Base-by-base conservation (phyloP, 768 basidiomycete species). In the Ramaria sp. region DNA sequence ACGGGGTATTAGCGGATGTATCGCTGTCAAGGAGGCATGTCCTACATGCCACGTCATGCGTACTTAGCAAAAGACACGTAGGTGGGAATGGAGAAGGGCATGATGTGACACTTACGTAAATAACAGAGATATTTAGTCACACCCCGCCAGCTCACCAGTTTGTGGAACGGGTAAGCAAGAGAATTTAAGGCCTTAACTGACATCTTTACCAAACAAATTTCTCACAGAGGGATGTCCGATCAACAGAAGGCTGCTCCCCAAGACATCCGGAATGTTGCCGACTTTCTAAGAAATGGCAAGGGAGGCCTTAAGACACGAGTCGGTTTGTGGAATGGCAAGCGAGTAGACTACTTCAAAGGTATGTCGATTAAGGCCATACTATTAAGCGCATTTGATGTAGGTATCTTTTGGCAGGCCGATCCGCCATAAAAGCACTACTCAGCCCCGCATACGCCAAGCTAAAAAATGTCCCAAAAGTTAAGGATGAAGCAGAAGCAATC, bases 341-440 rank as follows among this genome's bases (percentile, higher is more conserved):
- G 95, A 34, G 71, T 94, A 50, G 95, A 98, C 69, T 99, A 98
- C 71, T 99, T 98, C 77, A 99, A 93, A 74, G 96, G 95, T 93
- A 50, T 61, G 76, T 58, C 50, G 51, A 27, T 44, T 22, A 53
- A 34, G 43, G 24, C 54, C 34, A 55, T 36, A 49, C 41, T 22
- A 39, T 25, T 41, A 22, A 22, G 48, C 42, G 37, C 39, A 48
- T 36, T 48, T 48, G n/a, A 27, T 22, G 18, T 10, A n/a, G n/a
- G n/a, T n/a, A 27, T 15, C 42, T 50, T 15, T 34, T 20, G 47
- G 16, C 61, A 98, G 95, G 96, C 63, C 93, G 90, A 77, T 81
- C 87, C 28, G 94, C 96, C 1, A 71, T 95, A 43, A 94, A 96
- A 66, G 90, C 92, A 0, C 77, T 99, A 1, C 81, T 90, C 48